Evolutionary conservation across 192 early-diverging fungal genomes (phyloP).

Genomic region (Jimgerdemannia lactiflua): DNA sequence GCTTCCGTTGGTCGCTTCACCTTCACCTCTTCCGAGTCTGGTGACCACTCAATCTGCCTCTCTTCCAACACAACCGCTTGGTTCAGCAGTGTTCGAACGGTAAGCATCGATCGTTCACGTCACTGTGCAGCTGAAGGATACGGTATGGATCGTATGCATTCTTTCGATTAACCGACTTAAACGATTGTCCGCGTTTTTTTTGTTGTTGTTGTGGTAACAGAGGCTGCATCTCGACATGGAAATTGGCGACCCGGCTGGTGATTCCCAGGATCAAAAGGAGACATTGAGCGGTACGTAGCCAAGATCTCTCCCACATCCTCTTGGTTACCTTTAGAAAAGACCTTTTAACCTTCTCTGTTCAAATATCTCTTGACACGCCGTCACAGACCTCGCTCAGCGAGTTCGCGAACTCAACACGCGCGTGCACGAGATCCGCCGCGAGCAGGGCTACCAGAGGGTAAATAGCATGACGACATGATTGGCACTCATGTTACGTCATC

Average conservation of each 20-base stretch:
- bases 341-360: too few relatives aligned
- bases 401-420: constrained; percentile 82
- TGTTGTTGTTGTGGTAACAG: constrained; percentile 20
- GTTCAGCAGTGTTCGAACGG: constrained; percentile 68
- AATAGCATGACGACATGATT: constrained; percentile 17
- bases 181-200: constrained; percentile 20
- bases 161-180: constrained; percentile 2
- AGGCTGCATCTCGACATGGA: constrained; percentile 45
- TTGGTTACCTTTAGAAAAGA: too few relatives aligned
- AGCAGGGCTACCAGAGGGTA: constrained; percentile 89
- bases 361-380: not conserved
- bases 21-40: constrained; percentile 86
- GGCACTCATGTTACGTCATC: constrained; percentile 7
- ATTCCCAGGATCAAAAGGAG: constrained; percentile 28
- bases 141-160: too few relatives aligned
- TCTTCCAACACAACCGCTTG: constrained; percentile 62
- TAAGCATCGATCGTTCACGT: constrained; percentile 20
- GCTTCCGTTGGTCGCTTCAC: constrained; percentile 75
- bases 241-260: constrained; percentile 36
- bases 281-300: constrained; percentile 35
- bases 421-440: constrained; percentile 77
- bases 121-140: too few relatives aligned
- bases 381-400: constrained; percentile 63
- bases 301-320: too few relatives aligned
- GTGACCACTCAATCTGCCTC: constrained; percentile 92